These are phyloP conservation scores for Cucurbita ficifolia DNA, from an alignment of 306 rosid species.

Conservation along the genomic window DNA sequence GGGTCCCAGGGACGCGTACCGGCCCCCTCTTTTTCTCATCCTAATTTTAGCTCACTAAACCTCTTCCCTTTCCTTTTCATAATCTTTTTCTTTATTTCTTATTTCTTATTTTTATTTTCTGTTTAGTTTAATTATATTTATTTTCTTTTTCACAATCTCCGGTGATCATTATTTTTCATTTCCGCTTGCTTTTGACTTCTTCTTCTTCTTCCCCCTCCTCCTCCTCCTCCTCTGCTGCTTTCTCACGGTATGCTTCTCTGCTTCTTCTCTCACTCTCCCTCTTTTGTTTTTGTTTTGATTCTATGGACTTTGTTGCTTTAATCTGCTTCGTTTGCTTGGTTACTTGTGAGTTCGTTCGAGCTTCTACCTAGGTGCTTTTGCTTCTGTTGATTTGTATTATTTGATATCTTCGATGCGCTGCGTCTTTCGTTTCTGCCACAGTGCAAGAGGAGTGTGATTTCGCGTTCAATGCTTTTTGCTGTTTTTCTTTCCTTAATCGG, in stretches of 20 bases:
- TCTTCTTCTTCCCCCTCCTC: not conserved
- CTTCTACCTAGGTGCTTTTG: not conserved
- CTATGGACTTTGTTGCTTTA: not conserved
- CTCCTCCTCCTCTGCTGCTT: not conserved
- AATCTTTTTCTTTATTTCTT: not conserved
- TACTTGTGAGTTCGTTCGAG: not conserved
- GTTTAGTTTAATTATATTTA: not conserved
- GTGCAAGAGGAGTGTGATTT: not conserved
- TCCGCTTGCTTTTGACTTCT: not conserved
- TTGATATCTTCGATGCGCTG: not conserved
- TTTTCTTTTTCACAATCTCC: conserved; percentile 1
- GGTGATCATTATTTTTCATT: not conserved
- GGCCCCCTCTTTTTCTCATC: conserved; percentile 7
- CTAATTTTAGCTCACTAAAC: not conserved
- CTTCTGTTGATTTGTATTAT: not conserved
- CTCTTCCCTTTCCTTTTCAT: not conserved
- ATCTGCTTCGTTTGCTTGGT: not conserved
- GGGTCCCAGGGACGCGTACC: conserved; percentile 6
- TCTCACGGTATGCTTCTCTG: not conserved
- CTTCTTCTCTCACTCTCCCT: not conserved
- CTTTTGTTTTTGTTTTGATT: not conserved
- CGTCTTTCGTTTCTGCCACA: not conserved
- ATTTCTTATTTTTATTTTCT: not conserved
- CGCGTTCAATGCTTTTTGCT: not conserved
- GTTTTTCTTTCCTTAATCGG: not conserved